Base-by-base conservation (phyloP, 352 stramenopile species). In the Phytophthora citrophthora region DNA sequence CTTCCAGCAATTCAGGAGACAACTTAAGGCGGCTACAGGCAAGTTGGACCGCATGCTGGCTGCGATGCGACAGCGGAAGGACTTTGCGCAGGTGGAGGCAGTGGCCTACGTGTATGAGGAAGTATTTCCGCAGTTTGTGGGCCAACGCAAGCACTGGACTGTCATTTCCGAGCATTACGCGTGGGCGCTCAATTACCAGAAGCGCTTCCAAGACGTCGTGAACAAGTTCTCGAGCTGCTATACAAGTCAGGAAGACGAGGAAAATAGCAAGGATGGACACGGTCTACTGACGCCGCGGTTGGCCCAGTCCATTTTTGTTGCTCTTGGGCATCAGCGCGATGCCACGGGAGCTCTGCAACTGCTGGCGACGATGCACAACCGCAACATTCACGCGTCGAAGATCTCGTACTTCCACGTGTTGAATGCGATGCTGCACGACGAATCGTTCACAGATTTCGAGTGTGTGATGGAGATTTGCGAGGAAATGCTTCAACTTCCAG, bases 331-430 rank as follows among this genome's bases (percentile, higher is more conserved):
- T 54, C 27, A 86, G 38, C 65, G 65, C 9, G 73, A 86, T 44
- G 73, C 64, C 10, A 34, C 38, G 4, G 45, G 40, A n/a, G 64
- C 75, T 2, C 43, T 85, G 44, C 55, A 69, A 27, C 40, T 89
- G 52, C 61, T 83, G 24, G 44, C 64, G n/a, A 61, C 70, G 36
- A 70, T 84, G 74, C 52, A 68, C 12, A 48, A 47, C 2, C 65
- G 61, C 31, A 56, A 51, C 38, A 43, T 89, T 26, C 54, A 57
- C n/a, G 70, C 83, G 53, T 73, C 73, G 15, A 85, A 83, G 47
- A 51, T 83, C 20, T 76, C 77, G 4, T 88, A 89, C 43, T 89
- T 89, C 27, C 81, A 91, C 41, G 45, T 85, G 43, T 31, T 93
- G 13, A 79, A 77, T 20, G 72, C 81, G 39, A 40, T 91, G 54